These are phyloP conservation scores for Acacia pycnantha DNA, from an alignment of 331 rosid species.

Conservation along the genomic window DNA sequence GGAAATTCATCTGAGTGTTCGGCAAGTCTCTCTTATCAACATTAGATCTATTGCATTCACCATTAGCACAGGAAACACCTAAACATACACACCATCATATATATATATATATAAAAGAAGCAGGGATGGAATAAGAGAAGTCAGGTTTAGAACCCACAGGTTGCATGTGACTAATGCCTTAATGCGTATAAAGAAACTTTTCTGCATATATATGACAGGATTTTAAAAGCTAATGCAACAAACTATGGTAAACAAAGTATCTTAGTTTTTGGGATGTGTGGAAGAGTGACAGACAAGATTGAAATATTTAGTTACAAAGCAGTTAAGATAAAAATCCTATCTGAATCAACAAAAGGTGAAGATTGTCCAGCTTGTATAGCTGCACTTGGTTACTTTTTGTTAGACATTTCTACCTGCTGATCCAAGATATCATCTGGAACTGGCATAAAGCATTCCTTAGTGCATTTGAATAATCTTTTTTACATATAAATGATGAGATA, in stretches of 20 bases:
- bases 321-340: conserved; percentile 8
- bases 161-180: neutral
- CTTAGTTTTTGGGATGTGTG: neutral
- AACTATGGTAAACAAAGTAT: neutral
- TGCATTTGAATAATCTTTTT: neutral
- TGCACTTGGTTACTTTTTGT: neutral
- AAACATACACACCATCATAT: neutral
- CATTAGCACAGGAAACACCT: conserved; percentile 32
- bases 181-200: neutral
- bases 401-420: conserved; percentile 25
- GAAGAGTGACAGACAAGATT: conserved; percentile 8
- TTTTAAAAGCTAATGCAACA: conserved; percentile 6
- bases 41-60: conserved; percentile 24
- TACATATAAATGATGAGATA: neutral
- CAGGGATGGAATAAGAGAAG: conserved; percentile 19
- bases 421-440: conserved; percentile 3
- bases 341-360: conserved; percentile 22
- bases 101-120: neutral
- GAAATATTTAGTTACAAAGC: neutral
- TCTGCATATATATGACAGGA: neutral
- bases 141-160: conserved; percentile 13
- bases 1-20: conserved; percentile 23
- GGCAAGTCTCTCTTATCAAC: conserved; percentile 24
- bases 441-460: neutral
- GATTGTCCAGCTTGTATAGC: conserved; percentile 23